phyloP scores from a whole-genome alignment of 345 rosid genomes.

The Eucalyptus regnans region DNA sequence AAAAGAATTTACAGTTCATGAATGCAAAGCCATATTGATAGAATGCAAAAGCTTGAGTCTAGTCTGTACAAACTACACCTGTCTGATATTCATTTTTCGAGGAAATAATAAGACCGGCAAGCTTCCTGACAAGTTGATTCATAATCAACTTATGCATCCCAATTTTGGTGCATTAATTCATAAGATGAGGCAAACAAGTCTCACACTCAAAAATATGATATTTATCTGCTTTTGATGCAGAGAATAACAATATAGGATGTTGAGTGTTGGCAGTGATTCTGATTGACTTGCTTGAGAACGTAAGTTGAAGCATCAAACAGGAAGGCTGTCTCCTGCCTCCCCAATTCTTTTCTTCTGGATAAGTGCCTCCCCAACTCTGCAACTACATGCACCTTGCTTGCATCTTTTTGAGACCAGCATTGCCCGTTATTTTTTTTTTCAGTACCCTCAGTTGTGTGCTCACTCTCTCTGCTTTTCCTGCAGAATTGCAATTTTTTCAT shows the following conservation, averaged over 20 bases:
- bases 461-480: neutral
- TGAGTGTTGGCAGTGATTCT: no score
- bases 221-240: no score
- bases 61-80: accelerated
- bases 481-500: no score
- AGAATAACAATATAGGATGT: accelerated
- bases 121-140: neutral
- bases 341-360: no score
- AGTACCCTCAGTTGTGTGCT: no score
- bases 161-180: neutral
- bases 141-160: neutral
- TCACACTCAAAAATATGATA: neutral
- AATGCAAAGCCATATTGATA: accelerated
- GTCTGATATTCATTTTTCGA: neutral
- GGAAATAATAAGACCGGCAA: neutral
- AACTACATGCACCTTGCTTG: neutral
- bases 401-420: neutral
- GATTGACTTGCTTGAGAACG: no score
- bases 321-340: neutral
- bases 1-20: neutral
- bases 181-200: neutral
- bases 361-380: neutral
- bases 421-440: no score
- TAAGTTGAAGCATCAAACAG: no score
- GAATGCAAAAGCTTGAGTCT: neutral